Conservation (phyloP, 768 basidiomycete genomes). For the Tricholoma hemisulphureum region DNA sequence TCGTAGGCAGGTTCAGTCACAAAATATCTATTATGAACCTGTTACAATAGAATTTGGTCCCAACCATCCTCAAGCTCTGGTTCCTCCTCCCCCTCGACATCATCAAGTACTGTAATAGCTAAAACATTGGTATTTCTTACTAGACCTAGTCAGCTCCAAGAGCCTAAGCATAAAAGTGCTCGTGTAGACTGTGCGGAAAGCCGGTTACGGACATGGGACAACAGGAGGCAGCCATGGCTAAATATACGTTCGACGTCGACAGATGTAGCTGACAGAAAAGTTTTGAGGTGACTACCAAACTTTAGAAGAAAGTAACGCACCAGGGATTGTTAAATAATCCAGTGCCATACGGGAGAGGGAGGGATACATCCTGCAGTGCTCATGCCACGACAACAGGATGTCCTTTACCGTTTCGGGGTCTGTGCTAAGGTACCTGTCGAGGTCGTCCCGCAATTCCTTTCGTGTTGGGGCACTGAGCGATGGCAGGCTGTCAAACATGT, state of each 20-base stretch:
- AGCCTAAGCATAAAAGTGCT: slow-evolving; percentile 26
- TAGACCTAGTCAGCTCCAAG: slow-evolving; percentile 20
- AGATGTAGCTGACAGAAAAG: no score
- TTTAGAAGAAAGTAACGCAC: slow-evolving; percentile 4
- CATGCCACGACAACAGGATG: slow-evolving; percentile 31
- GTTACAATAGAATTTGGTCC: no score
- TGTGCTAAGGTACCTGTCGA: slow-evolving; percentile 28
- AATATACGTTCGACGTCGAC: neutral
- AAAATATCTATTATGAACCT: no score
- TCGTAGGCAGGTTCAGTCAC: neutral
- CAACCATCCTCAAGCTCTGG: slow-evolving; percentile 7
- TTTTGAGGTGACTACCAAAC: no score
- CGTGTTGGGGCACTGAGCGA: no score
- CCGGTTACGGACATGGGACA: slow-evolving; percentile 23
- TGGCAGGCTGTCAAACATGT: no score
- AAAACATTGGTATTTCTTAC: slow-evolving; percentile 20
- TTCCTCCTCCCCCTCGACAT: slow-evolving; percentile 10
- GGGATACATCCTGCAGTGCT: slow-evolving; percentile 20
- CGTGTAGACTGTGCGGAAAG: slow-evolving; percentile 19
- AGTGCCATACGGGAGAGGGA: slow-evolving; percentile 31
- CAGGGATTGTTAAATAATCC: slow-evolving; percentile 26
- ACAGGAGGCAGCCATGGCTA: slow-evolving; percentile 18
- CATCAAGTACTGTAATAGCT: slow-evolving; percentile 11
- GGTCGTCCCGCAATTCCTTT: slow-evolving; percentile 17
- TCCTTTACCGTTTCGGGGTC: slow-evolving; percentile 22